These are phyloP conservation scores for Apiospora phragmitis DNA, from an alignment of 2,329 filamentous ascomycete genomes.

Conservation along the genomic window DNA sequence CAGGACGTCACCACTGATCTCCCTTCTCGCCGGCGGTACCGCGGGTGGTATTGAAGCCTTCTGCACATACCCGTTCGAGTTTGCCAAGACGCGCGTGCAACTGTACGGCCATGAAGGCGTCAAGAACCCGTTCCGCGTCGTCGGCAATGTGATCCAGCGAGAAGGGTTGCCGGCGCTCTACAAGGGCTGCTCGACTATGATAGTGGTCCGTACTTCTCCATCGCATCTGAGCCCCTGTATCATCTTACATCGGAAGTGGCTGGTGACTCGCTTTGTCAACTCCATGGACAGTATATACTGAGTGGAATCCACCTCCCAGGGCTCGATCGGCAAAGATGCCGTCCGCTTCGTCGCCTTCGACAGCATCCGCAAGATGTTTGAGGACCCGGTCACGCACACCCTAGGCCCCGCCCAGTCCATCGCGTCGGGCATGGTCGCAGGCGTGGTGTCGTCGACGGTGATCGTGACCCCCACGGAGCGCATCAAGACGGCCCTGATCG, in stretches of 20 bases:
- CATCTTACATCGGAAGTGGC: background rate
- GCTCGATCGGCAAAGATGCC: slow-evolving; percentile 62
- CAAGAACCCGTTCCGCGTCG: slow-evolving; percentile 56
- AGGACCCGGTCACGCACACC: slow-evolving; percentile 48
- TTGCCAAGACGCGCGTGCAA: slow-evolving; percentile 63
- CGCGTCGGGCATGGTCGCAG: slow-evolving; percentile 58
- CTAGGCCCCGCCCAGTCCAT: slow-evolving; percentile 56
- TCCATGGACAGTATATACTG: background rate
- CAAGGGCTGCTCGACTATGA: slow-evolving; percentile 54
- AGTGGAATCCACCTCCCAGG: slow-evolving; percentile 32
- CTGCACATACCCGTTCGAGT: slow-evolving; percentile 59
- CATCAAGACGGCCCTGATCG: slow-evolving; percentile 65
- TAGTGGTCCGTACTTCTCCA: slow-evolving; percentile 38
- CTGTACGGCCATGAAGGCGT: slow-evolving; percentile 42
- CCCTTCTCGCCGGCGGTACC: slow-evolving; percentile 31
- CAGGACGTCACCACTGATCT: slow-evolving; percentile 27
- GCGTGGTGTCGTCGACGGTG: slow-evolving; percentile 56
- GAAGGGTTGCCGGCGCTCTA: slow-evolving; percentile 60
- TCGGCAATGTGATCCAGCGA: slow-evolving; percentile 52
- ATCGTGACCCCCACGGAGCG: slow-evolving; percentile 64
- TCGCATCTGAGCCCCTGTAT: background rate
- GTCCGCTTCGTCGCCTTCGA: slow-evolving; percentile 65
- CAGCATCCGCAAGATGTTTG: slow-evolving; percentile 57
- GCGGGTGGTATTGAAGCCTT: slow-evolving; percentile 34
- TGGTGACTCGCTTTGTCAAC: too few species aligned